Evolutionary conservation across 768 basidiomycete species (phyloP), one percentile per base, ranked within the genome.

Genomic region (Mrakia hoshinonis): DNA sequence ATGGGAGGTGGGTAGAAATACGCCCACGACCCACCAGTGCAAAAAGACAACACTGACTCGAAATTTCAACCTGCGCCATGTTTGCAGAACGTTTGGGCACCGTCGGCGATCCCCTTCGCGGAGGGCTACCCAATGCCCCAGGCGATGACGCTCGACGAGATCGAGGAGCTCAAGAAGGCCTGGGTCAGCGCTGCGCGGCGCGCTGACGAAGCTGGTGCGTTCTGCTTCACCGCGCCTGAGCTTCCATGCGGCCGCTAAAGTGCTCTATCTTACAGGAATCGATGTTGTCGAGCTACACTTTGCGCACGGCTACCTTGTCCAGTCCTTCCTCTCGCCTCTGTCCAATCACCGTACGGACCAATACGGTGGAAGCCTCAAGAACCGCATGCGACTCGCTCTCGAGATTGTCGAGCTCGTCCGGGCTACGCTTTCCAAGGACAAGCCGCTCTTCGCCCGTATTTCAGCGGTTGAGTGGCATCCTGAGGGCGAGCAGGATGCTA

Each of bases 301-400:
- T 34, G 58, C 58, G 36, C 58, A 60, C 58, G 58, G 58, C 7
- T 81, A 81, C 75, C 77, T 81, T 6, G 70, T 81, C 67, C 85
- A 89, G 75, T 86, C 89, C 76, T 88, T 89, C 81, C 72, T 86
- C 12, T 85, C 87, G 74, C 81, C 83, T 26, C 76, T 81, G 18
- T 81, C 80, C 46, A 89, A 89, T 77, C 75, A 81, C 4, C 82
- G 87, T 20, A 84, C 83, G 7, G 88, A 89, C 76, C 79, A 83
- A 62, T 90, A 87, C 77, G 89, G 89, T 0, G 89, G 89, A 4
- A 83, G 82, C 62, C 79, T 89, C 36, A 84, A 87, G 76, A 84
- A 83, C 67, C 81, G 89, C 3, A 80, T 81, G 1, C 81, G 84
- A 43, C 89, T 90, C 76, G 76, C 78, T 0, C 78, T 87, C 12